Base-by-base conservation (phyloP, 805 yeast species). In the Cyberlindnera japonica region DNA sequence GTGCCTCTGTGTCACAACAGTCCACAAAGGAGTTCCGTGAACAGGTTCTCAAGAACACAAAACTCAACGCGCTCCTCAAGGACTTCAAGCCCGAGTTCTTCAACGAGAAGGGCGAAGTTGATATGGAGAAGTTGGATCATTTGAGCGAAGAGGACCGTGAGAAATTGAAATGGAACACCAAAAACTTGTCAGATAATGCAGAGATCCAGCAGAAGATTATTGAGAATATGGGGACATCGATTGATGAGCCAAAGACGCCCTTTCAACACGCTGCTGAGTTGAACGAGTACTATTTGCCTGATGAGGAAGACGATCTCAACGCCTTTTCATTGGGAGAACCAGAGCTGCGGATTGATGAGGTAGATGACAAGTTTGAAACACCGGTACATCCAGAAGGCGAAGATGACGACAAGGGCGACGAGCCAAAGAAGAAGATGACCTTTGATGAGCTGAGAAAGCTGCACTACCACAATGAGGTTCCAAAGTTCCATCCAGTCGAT, bases 161-260 rank as follows among this genome's bases (percentile, higher is more conserved):
- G 23, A 82, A 75, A 49, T 69, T 88, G 50, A 74, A 80, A 57
- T 90, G 96, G 96, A 95, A 90, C 58, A 90, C 85, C 50, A 68
- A 80, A 46, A 90, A 90, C 54, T 62, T 90, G 39, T 75, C 72
- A 37, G 75, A 74, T 37, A 71, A 71, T 42, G 74, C 73, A 37
- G 59, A 75, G n/a, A 74, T 86, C 4, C 95, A 89, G 57, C 84
- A 77, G 58, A 86, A 83, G 51, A 57, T 57, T 29, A 59, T 58
- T 31, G 68, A 65, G 36, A 69, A 68, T 42, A 59, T 68, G 32
- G 62, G 59, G 42, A 44, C 86, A 21, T 80, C 81, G 53, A 87
- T 90, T 32, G 95, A 87, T 56, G 97, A 90, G 60, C 97, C 97
- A 17, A 90, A 90, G 68, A 90, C 97, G 1, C 97, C 97, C 5